Conservation (phyloP, 2,329 filamentous ascomycete genomes). For the Sarocladiaceae sp. region DNA sequence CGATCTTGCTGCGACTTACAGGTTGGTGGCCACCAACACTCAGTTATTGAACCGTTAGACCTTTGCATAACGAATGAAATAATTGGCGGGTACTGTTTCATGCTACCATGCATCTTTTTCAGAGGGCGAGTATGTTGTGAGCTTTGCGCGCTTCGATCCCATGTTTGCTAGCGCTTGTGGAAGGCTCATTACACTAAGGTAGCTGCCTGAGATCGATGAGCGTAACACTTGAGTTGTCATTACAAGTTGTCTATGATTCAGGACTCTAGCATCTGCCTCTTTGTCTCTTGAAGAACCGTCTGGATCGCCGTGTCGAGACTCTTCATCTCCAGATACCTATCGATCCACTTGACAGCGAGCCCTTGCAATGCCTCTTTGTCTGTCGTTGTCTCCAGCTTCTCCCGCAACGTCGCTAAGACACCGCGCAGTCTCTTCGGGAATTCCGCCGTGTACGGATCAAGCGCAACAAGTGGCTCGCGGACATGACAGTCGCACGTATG, state of each 20-base stretch:
- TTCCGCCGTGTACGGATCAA: constrained; percentile 55
- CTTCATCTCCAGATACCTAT: constrained; percentile 40
- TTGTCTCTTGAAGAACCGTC: constrained; percentile 49
- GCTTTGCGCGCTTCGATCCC: no score
- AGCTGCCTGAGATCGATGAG: background rate
- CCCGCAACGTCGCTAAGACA: constrained; percentile 57
- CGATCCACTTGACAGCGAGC: constrained; percentile 49
- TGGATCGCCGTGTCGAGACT: constrained; percentile 50
- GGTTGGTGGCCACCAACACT: no score
- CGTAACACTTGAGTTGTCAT: background rate
- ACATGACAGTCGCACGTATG: constrained; percentile 66
- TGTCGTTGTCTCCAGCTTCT: constrained; percentile 35
- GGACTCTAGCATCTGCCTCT: constrained; percentile 18
- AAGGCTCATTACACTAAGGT: background rate
- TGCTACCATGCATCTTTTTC: no score
- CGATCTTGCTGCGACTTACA: no score
- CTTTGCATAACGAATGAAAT: no score
- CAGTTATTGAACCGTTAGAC: no score
- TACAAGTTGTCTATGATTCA: background rate
- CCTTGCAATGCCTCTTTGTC: constrained; percentile 38
- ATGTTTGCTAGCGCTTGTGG: no score
- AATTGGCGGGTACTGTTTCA: no score
- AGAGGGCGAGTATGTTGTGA: no score
- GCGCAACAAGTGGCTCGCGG: constrained; percentile 60
- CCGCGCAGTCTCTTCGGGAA: constrained; percentile 68